phyloP scores from a whole-genome alignment of 495 filamentous ascomycete species.

The Lentithecium fluviatile region DNA sequence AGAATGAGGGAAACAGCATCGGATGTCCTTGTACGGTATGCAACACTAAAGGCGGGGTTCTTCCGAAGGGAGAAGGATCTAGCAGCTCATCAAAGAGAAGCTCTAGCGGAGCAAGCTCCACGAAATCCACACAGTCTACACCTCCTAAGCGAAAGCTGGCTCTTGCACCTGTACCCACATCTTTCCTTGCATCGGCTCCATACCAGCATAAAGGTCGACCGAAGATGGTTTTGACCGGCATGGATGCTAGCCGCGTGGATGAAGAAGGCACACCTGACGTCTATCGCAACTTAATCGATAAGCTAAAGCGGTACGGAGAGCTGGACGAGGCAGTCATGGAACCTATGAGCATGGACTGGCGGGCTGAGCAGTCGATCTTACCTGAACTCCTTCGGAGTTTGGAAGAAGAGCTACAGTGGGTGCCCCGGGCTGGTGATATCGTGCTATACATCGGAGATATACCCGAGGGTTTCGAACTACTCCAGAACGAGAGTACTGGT shows the following conservation, averaged over 20 bases:
- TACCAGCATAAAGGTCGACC: conserved; percentile 34
- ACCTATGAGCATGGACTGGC: conserved; percentile 55
- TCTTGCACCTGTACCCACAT: not conserved
- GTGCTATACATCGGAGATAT: conserved; percentile 54
- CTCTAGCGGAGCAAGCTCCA: too few relatives aligned
- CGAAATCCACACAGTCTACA: not conserved
- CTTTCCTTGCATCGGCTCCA: not conserved
- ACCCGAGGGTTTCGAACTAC: conserved; percentile 40
- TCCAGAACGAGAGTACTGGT: conserved; percentile 38
- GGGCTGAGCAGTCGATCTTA: conserved; percentile 47
- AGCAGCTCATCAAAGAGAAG: too few relatives aligned
- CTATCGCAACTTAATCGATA: conserved; percentile 50
- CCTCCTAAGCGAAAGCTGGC: not conserved
- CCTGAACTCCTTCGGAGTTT: conserved; percentile 36
- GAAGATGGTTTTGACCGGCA: conserved; percentile 9
- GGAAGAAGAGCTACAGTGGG: conserved; percentile 49
- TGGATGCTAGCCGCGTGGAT: conserved; percentile 38
- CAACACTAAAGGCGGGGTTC: conserved; percentile 14
- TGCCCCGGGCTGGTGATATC: conserved; percentile 58
- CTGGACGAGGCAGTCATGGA: conserved; percentile 52
- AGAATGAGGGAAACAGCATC: conserved; percentile 43
- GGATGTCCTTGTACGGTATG: conserved; percentile 46
- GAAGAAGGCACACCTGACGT: conserved; percentile 56
- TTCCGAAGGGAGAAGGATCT: not conserved
- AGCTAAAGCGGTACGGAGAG: conserved; percentile 45